phyloP scores from a whole-genome alignment of 2,329 filamentous ascomycete species.

The Phialophora chinensis region DNA sequence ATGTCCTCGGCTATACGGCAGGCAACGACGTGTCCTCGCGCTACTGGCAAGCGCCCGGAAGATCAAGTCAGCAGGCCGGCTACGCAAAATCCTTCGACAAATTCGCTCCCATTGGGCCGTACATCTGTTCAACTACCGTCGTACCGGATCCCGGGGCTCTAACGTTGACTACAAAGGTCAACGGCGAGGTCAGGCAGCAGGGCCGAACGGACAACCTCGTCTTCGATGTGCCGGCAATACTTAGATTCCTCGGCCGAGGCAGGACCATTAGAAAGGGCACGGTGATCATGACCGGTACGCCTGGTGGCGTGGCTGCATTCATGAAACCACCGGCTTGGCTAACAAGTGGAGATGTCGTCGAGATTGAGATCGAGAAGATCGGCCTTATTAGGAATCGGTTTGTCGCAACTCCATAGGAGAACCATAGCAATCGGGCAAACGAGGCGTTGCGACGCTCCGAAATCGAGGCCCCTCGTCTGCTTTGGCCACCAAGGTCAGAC shows the following conservation, averaged over 20 bases:
- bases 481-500: too few relatives aligned
- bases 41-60: slow-evolving; percentile 4
- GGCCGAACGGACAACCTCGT: neutral
- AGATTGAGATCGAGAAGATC: too few relatives aligned
- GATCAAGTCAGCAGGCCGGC: slow-evolving; percentile 4
- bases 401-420: too few relatives aligned
- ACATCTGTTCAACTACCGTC: slow-evolving; percentile 5
- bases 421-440: too few relatives aligned
- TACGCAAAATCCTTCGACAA: neutral
- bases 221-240: neutral
- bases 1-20: neutral
- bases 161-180: slow-evolving; percentile 4
- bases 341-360: too few relatives aligned
- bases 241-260: too few relatives aligned
- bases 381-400: too few relatives aligned
- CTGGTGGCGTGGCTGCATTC: slow-evolving; percentile 50
- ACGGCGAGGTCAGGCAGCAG: neutral
- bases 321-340: slow-evolving; percentile 47
- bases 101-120: neutral
- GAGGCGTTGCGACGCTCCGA: too few relatives aligned
- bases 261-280: slow-evolving; percentile 42
- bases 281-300: slow-evolving; percentile 49
- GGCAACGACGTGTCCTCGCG: too few relatives aligned
- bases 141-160: neutral
- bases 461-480: too few relatives aligned